Evolutionary conservation across 345 rosid genomes (phyloP), one percentile per base, ranked within the genome.

Genomic region (Capsella bursapastoris): DNA sequence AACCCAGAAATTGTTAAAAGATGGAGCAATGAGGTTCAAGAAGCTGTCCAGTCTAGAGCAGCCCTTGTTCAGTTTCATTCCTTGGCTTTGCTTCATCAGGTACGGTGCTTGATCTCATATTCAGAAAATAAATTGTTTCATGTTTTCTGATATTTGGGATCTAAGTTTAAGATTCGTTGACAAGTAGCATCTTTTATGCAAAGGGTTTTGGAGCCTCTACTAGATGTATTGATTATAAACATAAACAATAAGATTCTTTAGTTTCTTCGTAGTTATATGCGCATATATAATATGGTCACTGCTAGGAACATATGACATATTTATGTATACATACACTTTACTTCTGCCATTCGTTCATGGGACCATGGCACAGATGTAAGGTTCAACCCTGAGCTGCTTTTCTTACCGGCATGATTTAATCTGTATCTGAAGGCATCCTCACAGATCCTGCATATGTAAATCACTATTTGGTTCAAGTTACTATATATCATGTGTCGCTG

Each of bases 11-110:
- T 93, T 73, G 99, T 95, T 61, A 95, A 92, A 82, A 85, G 99
- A 75, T 92, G 99, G 99, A 95, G 99, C 70, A 95, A 95, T 56
- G 99, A 95, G 85, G 97, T 95, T 72, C 97, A 92, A 79, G 99
- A 94, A 87, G 99, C 92, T 83, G 86, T 94, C 71, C 97, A 94
- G 43, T 94, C 99, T 29, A 90, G 97, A 80, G 88, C 96, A 73
- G 96, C 97, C 71, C 96, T 95, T 80, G 99, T 95, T 58, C 99
- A 95, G 81, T 95, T 92, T 72, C 99, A 95, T 86, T 97, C 97
- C 10, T 76, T 95, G 31, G 97, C 87, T 67, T 78, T 95, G 80
- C 96, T 92, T 60, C 97, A 92, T 75, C 99, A 92, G 92, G 99
- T 86, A 73, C 16, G 22, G n/a, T 25, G 27, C 22, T 62, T 56